phyloP scores from a whole-genome alignment of 2,329 filamentous ascomycete genomes.

The Akanthomyces uredinophilus region DNA sequence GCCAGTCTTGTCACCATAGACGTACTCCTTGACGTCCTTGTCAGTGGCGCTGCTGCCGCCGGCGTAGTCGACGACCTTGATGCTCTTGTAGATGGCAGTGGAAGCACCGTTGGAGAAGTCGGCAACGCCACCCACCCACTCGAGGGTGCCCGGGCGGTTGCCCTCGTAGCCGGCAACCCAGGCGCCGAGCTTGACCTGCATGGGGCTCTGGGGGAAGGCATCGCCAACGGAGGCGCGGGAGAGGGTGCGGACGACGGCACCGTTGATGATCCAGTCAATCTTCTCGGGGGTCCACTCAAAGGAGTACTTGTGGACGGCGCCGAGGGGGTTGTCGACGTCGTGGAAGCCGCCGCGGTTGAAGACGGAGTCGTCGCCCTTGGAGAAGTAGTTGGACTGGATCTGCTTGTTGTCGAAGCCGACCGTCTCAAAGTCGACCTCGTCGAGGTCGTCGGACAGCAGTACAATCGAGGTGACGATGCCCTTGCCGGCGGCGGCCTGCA shows the following conservation, averaged over 20 bases:
- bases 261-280: conserved; percentile 63
- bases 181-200: conserved; percentile 64
- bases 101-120: conserved; percentile 49
- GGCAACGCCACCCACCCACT: conserved; percentile 63
- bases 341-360: conserved; percentile 66
- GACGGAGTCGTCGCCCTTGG: conserved; percentile 63
- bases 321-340: conserved; percentile 47
- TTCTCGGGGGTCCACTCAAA: conserved; percentile 62
- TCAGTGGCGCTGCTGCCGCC: conserved; percentile 39
- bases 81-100: conserved; percentile 52
- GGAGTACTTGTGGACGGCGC: conserved; percentile 62
- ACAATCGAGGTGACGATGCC: conserved; percentile 89
- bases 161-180: conserved; percentile 57
- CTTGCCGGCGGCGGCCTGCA: conserved; percentile 72
- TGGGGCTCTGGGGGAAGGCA: conserved; percentile 65
- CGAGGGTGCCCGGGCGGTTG: conserved; percentile 65
- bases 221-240: conserved; percentile 49
- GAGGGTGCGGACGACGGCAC: conserved; percentile 55
- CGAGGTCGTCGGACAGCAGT: conserved; percentile 79
- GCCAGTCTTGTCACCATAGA: conserved; percentile 47
- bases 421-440: conserved; percentile 98
- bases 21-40: conserved; percentile 45
- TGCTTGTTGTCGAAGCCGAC: conserved; percentile 68
- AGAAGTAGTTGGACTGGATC: conserved; percentile 85
- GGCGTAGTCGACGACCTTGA: conserved; percentile 50